These are phyloP conservation scores for Alternaria ethzedia DNA, from an alignment of 2,329 filamentous ascomycete species.

Conservation along the genomic window DNA sequence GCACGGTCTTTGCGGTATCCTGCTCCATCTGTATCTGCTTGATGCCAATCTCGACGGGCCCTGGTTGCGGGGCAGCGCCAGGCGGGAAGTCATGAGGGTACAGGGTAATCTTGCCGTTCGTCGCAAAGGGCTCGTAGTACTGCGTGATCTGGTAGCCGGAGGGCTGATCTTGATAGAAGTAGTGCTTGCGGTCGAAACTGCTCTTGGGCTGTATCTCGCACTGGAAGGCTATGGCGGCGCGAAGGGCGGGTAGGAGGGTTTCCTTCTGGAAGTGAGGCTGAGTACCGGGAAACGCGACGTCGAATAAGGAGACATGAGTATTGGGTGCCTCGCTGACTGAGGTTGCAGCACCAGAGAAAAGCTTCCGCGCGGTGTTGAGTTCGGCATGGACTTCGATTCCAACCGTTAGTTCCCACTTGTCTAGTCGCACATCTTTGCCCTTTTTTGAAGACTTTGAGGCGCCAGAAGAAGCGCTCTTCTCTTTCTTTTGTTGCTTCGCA, in stretches of 20 bases:
- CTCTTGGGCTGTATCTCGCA: constrained; percentile 80
- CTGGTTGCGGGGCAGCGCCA: constrained; percentile 73
- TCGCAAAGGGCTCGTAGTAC: constrained; percentile 78
- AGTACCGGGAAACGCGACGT: constrained; percentile 85
- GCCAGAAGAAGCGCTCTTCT: constrained; percentile 12
- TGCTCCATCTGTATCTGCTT: constrained; percentile 97
- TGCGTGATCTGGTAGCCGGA: constrained; percentile 97
- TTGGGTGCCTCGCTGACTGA: constrained; percentile 72
- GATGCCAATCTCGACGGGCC: constrained; percentile 77
- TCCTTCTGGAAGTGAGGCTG: constrained; percentile 85
- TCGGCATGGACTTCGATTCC: constrained; percentile 98
- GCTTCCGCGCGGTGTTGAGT: constrained; percentile 84
- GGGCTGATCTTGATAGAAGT: constrained; percentile 98
- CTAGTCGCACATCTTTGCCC: constrained; percentile 31
- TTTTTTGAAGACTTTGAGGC: constrained; percentile 15
- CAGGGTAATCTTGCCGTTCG: constrained; percentile 74
- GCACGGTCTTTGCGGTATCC: constrained; percentile 92
- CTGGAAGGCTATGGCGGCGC: constrained; percentile 83
- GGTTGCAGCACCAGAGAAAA: constrained; percentile 74
- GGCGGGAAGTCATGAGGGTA: constrained; percentile 66
- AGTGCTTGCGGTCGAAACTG: constrained; percentile 94
- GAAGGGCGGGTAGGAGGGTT: constrained; percentile 84
- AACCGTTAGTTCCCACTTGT: constrained; percentile 89
- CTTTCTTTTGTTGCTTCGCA: constrained; percentile 42
- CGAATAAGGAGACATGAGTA: constrained; percentile 86